These are phyloP conservation scores for Laguncularia racemosa DNA, from an alignment of 345 rosid species.

Conservation along the genomic window DNA sequence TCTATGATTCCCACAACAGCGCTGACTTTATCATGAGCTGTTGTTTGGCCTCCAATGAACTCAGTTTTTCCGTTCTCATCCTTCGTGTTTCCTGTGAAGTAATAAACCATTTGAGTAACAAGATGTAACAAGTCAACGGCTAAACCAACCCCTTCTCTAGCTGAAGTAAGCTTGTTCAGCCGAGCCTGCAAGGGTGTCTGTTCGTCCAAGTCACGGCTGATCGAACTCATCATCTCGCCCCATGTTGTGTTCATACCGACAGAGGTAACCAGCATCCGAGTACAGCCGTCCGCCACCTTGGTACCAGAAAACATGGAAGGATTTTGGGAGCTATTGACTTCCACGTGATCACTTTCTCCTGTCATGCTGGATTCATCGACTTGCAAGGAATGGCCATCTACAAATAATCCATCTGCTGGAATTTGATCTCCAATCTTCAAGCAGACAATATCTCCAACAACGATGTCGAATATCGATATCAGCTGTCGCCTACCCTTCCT, in stretches of 20 bases:
- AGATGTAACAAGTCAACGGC: slow-evolving; percentile 62
- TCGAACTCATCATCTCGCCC: slow-evolving; percentile 75
- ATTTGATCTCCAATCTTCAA: slow-evolving; percentile 61
- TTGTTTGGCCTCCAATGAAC: slow-evolving; percentile 37
- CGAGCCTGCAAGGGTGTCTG: slow-evolving; percentile 64
- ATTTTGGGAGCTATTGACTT: slow-evolving; percentile 22
- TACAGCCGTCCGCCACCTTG: slow-evolving; percentile 46
- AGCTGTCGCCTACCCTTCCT: slow-evolving; percentile 38
- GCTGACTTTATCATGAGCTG: slow-evolving; percentile 35
- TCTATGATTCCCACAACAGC: slow-evolving; percentile 58
- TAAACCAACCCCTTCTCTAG: slow-evolving; percentile 51
- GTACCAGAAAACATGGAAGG: slow-evolving; percentile 60
- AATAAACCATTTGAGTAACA: slow-evolving; percentile 43
- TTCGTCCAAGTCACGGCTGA: slow-evolving; percentile 31
- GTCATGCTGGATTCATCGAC: slow-evolving; percentile 70
- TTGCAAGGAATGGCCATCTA: slow-evolving; percentile 36
- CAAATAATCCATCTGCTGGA: slow-evolving; percentile 59
- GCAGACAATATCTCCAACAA: slow-evolving; percentile 55
- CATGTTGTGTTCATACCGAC: slow-evolving; percentile 71
- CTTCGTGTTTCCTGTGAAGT: slow-evolving; percentile 57
- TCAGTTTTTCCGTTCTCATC: slow-evolving; percentile 43
- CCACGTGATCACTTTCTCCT: slow-evolving; percentile 45
- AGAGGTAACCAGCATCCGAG: slow-evolving; percentile 51
- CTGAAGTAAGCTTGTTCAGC: slow-evolving; percentile 58
- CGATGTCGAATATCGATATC: slow-evolving; percentile 49